Evolutionary conservation across 2,329 filamentous ascomycete genomes (phyloP), one percentile per base, ranked within the genome.

Genomic region (Calonectria naviculata): DNA sequence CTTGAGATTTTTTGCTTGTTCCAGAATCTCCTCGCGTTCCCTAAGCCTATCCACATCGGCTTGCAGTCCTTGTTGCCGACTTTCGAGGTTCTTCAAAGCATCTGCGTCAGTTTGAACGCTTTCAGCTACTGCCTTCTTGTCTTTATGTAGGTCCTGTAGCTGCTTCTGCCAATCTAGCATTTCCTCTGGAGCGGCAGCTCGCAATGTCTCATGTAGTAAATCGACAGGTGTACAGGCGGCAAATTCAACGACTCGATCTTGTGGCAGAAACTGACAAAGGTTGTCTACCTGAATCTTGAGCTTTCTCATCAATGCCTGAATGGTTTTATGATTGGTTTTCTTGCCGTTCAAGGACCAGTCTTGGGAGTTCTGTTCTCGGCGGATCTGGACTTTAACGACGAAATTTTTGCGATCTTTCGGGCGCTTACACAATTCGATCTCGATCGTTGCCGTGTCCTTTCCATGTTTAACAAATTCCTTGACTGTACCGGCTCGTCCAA

Each of bases 211-310:
- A 70, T 92, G 89, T 1, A 99, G 87, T 24, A 98, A 89, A 52
- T 97, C 93, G 15, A 97, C 87, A 0, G 96, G 93, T 10, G 91
- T 93, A 75, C 97, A 90, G 6, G 90, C 93, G 6, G 97, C 95
- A 80, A 99, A 99, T 80, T 98, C 95, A 28, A 95, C 94, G 1
- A 99, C 97, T 76, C 95, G 93, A 81, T 99, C 97, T 82, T 99
- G 97, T 0, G 97, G 97, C 52, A 99, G 85, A 78, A 99, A 99
- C 81, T 99, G 97, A 81, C 97, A 99, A 2, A 99, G 88, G 77
- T 99, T 99, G 85, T 99, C 97, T 74, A 98, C 94, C 82, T 99
- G 97, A 63, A 99, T 98, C 60, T 93, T 93, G 78, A 97, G 91
- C 12, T 87, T 88, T 70, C 87, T 89, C 71, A 93, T 93, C 60